A percentile compares a stretch with the other conserved stretches of the same genome.
phyloP scores from a whole-genome alignment of 176 grass and related monocot genomes.

The Alopecurus myosuroides region DNA sequence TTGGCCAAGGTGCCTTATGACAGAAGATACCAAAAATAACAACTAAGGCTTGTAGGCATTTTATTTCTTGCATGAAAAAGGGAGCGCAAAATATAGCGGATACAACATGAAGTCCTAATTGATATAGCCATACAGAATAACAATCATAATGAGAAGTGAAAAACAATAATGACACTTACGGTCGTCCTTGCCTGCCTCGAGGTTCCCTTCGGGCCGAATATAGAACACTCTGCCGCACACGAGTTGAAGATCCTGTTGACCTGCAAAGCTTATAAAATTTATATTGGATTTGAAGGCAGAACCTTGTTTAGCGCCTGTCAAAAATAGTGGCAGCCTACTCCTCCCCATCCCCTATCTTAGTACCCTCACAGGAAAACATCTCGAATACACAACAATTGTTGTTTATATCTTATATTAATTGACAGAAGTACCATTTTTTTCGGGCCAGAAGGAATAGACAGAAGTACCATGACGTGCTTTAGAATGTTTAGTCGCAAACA shows the following conservation, averaged over 20 bases:
- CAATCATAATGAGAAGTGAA: not conserved
- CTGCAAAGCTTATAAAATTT: not conserved
- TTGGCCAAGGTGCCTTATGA: not conserved
- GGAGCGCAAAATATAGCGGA: not conserved
- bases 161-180: not conserved
- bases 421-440: not conserved
- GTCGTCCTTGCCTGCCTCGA: not conserved
- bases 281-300: not conserved
- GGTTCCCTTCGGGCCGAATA: not conserved
- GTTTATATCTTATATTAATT: not conserved
- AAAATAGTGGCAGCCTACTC: not conserved
- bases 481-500: not conserved
- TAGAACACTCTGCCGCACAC: not conserved
- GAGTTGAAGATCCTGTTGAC: not conserved
- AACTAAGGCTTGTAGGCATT: not conserved
- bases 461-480: not conserved
- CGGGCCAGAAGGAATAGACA: too few species aligned
- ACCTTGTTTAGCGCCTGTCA: not conserved
- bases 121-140: not conserved
- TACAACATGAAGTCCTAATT: not conserved
- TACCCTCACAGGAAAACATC: not conserved
- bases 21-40: not conserved
- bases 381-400: not conserved
- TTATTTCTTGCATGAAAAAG: not conserved
- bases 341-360: not conserved